Conservation (phyloP, 2,329 filamentous ascomycete species). For the Drechslera avenae region DNA sequence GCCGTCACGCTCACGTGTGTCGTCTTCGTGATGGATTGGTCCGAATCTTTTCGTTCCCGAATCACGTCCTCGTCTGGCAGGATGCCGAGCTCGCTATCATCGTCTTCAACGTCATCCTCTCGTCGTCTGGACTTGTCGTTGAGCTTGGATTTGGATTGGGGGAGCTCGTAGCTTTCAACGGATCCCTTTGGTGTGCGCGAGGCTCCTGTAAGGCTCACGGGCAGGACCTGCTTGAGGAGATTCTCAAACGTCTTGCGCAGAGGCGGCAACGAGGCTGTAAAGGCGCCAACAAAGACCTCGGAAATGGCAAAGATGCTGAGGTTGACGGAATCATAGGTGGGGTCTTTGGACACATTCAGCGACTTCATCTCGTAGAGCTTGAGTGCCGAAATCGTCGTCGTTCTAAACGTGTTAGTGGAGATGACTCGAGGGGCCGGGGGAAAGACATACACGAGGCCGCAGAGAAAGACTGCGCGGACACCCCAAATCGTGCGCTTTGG, state of each 20-base stretch:
- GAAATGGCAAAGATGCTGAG: conserved; percentile 31
- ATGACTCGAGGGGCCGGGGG: accelerated
- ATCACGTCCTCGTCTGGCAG: conserved; percentile 10
- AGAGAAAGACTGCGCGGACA: conserved; percentile 33
- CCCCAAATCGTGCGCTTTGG: conserved; percentile 34
- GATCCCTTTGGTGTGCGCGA: conserved; percentile 13
- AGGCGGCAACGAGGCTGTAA: conserved; percentile 35
- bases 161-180: conserved; percentile 25
- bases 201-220: conserved; percentile 22
- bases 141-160: conserved; percentile 11
- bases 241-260: conserved; percentile 35
- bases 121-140: conserved; percentile 9
- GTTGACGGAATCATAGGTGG: conserved; percentile 29
- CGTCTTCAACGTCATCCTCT: conserved; percentile 18
- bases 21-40: conserved; percentile 19
- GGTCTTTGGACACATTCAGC: conserved; percentile 25
- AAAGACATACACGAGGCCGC: conserved; percentile 30
- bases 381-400: conserved; percentile 33
- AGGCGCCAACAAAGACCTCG: conserved; percentile 35
- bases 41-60: neutral
- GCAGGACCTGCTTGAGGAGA: conserved; percentile 23
- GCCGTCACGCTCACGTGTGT: conserved; percentile 22
- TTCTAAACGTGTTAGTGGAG: conserved; percentile 17
- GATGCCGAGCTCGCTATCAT: conserved; percentile 27
- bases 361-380: conserved; percentile 36